Evolutionary conservation across 2,329 filamentous ascomycete genomes (phyloP).

Genomic region (Calycina marina): DNA sequence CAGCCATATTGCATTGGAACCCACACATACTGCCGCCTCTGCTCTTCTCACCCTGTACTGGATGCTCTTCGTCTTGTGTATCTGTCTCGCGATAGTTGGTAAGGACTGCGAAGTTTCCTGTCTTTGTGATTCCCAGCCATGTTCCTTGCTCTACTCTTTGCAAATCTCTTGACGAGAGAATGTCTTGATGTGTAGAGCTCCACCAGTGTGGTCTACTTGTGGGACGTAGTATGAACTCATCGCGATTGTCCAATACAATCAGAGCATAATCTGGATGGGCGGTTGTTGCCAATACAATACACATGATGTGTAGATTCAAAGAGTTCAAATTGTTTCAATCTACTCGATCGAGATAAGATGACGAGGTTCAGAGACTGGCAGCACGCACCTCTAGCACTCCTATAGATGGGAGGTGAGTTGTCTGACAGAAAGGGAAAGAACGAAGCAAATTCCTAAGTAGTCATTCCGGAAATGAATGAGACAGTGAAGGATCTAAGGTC

Average conservation of each 20-base stretch:
- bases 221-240: constrained; percentile 54
- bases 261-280: constrained; percentile 62
- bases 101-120: constrained; percentile 45
- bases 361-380: no score
- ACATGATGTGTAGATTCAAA: constrained; percentile 40
- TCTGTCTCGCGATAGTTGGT: constrained; percentile 51
- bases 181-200: constrained; percentile 21
- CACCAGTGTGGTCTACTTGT: constrained; percentile 53
- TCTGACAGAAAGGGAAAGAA: no score
- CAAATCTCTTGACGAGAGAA: constrained; percentile 47
- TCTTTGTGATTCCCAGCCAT: constrained; percentile 48
- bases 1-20: no score
- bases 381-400: no score
- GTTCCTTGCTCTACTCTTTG: constrained; percentile 48
- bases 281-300: constrained; percentile 63
- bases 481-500: no score
- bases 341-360: no score
- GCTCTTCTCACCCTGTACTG: constrained; percentile 39
- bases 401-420: no score
- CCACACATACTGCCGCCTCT: no score
- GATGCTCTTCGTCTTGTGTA: constrained; percentile 33
- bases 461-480: no score
- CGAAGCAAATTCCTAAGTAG: no score
- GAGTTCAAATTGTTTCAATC: no score
- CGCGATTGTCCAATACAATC: constrained; percentile 64